A percentile compares a stretch with the other conserved stretches of the same genome.
Evolutionary conservation across 179 eudicot species (phyloP).

Genomic region (Camellia oleifera): DNA sequence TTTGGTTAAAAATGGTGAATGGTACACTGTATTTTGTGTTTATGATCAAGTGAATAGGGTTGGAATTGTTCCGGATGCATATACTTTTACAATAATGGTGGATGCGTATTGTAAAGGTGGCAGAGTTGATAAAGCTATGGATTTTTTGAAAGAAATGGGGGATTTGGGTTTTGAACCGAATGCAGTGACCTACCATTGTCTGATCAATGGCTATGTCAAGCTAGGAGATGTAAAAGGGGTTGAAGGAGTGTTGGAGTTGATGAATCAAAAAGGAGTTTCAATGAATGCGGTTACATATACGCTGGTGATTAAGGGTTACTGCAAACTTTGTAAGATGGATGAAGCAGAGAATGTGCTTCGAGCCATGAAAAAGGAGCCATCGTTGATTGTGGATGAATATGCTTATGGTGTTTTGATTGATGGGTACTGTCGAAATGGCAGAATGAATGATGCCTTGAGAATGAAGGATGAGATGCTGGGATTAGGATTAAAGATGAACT

Average conservation of each 20-base stretch:
- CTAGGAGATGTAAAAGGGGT: slow-evolving; percentile 55
- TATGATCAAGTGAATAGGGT: no score
- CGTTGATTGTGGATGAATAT: no score
- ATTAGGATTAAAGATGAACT: slow-evolving; percentile 57
- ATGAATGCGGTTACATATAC: slow-evolving; percentile 58
- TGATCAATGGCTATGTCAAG: slow-evolving; percentile 74
- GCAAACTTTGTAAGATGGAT: slow-evolving; percentile 43
- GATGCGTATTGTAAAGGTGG: slow-evolving; percentile 74
- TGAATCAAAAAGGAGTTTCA: slow-evolving; percentile 43
- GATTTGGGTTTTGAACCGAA: slow-evolving; percentile 59
- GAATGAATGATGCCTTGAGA: no score
- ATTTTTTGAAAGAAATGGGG: slow-evolving; percentile 52
- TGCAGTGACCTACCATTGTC: slow-evolving; percentile 59
- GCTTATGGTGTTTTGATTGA: no score
- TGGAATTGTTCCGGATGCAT: no score
- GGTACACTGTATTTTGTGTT: no score
- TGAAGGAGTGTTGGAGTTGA: slow-evolving; percentile 50
- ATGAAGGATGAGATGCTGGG: slow-evolving; percentile 62
- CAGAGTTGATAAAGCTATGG: slow-evolving; percentile 41
- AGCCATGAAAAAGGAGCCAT: no score
- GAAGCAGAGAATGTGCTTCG: no score
- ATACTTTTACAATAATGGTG: slow-evolving; percentile 64
- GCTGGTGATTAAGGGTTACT: slow-evolving; percentile 66
- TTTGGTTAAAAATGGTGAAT: no score
- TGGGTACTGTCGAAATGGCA: no score